phyloP scores from a whole-genome alignment of 805 yeast species.

The Starmerella asiatica region DNA sequence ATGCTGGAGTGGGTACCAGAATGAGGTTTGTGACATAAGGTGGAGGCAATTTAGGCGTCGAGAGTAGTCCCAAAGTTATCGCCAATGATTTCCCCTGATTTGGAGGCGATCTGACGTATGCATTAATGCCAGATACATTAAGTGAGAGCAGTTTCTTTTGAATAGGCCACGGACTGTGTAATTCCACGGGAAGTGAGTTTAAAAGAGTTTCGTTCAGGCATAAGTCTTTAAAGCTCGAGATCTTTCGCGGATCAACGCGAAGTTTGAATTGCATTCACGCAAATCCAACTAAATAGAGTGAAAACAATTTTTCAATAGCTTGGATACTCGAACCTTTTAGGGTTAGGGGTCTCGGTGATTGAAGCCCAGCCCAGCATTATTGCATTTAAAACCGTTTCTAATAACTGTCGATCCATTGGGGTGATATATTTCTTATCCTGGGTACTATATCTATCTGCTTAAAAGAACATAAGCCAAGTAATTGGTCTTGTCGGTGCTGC shows the following conservation, averaged over 20 bases:
- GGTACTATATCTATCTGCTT: too few relatives aligned
- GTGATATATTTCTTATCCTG: too few relatives aligned
- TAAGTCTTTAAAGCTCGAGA: conserved; percentile 18
- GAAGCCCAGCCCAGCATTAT: too few relatives aligned
- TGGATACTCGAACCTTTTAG: too few relatives aligned
- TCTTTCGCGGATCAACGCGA: conserved; percentile 21
- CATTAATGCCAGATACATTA: conserved; percentile 23
- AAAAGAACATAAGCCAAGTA: too few relatives aligned
- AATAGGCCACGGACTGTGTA: conserved; percentile 18
- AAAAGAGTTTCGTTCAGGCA: conserved; percentile 11
- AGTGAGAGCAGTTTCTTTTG: conserved; percentile 25
- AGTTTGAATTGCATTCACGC: conserved; percentile 7
- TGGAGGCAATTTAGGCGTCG: conserved; percentile 1
- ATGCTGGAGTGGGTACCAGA: conserved; percentile 27
- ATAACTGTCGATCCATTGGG: too few relatives aligned
- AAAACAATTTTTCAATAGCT: too few relatives aligned
- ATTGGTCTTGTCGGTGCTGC: too few relatives aligned
- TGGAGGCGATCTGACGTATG: conserved; percentile 23
- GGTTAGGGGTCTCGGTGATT: too few relatives aligned
- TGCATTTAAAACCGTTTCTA: too few relatives aligned
- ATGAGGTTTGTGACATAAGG: conserved; percentile 21
- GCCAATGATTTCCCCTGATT: conserved; percentile 29
- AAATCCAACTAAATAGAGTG: too few relatives aligned
- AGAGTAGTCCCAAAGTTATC: conserved; percentile 20
- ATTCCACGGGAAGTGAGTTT: conserved; percentile 3